These are phyloP conservation scores for Botrytis cinerea DNA, from an alignment of 2,329 filamentous ascomycete species.

Conservation along the genomic window DNA sequence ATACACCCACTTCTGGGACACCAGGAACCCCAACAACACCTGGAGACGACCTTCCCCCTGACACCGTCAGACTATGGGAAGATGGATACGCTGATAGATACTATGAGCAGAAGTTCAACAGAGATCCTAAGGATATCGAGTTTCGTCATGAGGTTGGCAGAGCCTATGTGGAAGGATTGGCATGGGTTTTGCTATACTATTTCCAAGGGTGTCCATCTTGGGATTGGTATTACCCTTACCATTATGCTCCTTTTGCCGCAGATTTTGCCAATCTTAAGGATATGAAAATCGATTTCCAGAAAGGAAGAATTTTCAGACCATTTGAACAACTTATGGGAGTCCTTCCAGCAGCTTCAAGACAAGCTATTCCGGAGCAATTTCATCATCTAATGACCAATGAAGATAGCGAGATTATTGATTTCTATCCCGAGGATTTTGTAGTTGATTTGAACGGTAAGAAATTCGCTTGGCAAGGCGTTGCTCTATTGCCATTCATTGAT, in stretches of 20 bases:
- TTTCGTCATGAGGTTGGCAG: slow-evolving; percentile 88
- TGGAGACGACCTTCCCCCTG: slow-evolving; percentile 65
- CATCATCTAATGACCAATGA: slow-evolving; percentile 86
- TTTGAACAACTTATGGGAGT: slow-evolving; percentile 99
- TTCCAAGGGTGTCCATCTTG: slow-evolving; percentile 98
- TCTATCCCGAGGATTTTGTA: slow-evolving; percentile 92
- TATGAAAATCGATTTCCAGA: slow-evolving; percentile 78
- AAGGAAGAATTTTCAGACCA: slow-evolving; percentile 81
- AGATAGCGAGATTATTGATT: slow-evolving; percentile 92
- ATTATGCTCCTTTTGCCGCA: slow-evolving; percentile 95
- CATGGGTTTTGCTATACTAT: slow-evolving; percentile 96
- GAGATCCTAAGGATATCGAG: slow-evolving; percentile 74
- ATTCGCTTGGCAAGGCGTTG: slow-evolving; percentile 96
- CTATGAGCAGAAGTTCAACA: slow-evolving; percentile 94
- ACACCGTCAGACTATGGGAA: slow-evolving; percentile 91
- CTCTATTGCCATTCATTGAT: slow-evolving; percentile 92
- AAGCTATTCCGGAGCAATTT: slow-evolving; percentile 86
- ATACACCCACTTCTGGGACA: slow-evolving; percentile 55
- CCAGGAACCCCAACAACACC: slow-evolving; percentile 46
- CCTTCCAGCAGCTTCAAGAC: slow-evolving; percentile 86
- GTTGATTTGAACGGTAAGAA: slow-evolving; percentile 97
- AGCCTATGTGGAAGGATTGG: slow-evolving; percentile 91
- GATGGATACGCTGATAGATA: slow-evolving; percentile 93
- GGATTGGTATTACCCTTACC: slow-evolving; percentile 99
- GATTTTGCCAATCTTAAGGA: slow-evolving; percentile 85